Evolutionary conservation across 2,329 filamentous ascomycete genomes (phyloP).

Genomic region (Fusarium musae): DNA sequence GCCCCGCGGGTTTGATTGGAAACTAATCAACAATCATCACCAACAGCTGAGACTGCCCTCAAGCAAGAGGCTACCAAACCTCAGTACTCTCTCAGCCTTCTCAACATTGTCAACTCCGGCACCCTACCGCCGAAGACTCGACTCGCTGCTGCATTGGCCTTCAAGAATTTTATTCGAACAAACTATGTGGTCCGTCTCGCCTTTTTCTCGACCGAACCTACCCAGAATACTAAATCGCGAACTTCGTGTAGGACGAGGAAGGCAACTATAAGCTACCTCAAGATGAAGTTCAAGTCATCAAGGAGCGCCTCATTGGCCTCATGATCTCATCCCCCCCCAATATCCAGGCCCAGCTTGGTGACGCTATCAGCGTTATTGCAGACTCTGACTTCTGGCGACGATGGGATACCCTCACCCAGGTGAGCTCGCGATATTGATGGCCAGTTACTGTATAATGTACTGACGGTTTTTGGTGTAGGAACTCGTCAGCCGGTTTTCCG

Average conservation of each 20-base stretch:
- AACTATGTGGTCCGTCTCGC: conserved; percentile 81
- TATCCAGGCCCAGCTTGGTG: conserved; percentile 93
- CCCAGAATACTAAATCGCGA: conserved; percentile 33
- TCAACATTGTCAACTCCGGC: conserved; percentile 87
- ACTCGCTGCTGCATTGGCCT: conserved; percentile 88
- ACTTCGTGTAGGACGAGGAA: conserved; percentile 77
- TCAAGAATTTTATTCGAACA: conserved; percentile 97
- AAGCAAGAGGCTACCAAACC: conserved; percentile 83
- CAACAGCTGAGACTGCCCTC: conserved; percentile 81
- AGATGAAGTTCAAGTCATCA: conserved; percentile 89
- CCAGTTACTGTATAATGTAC: not conserved
- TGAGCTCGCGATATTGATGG: conserved; percentile 51
- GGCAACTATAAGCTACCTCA: conserved; percentile 88
- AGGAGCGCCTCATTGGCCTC: conserved; percentile 91
- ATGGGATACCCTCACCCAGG: conserved; percentile 95
- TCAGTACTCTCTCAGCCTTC: conserved; percentile 86
- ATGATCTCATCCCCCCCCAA: conserved; percentile 92
- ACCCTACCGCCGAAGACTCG: conserved; percentile 80
- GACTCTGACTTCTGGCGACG: conserved; percentile 97
- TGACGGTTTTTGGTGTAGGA: conserved; percentile 63
- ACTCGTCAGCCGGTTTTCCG: conserved; percentile 86
- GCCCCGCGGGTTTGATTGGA: conserved; percentile 44
- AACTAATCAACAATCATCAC: conserved; percentile 51
- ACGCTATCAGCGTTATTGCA: conserved; percentile 96
- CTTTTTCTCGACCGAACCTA: conserved; percentile 7